Base-by-base conservation (phyloP, 495 filamentous ascomycete species). In the Neohortaea acidophila region DNA sequence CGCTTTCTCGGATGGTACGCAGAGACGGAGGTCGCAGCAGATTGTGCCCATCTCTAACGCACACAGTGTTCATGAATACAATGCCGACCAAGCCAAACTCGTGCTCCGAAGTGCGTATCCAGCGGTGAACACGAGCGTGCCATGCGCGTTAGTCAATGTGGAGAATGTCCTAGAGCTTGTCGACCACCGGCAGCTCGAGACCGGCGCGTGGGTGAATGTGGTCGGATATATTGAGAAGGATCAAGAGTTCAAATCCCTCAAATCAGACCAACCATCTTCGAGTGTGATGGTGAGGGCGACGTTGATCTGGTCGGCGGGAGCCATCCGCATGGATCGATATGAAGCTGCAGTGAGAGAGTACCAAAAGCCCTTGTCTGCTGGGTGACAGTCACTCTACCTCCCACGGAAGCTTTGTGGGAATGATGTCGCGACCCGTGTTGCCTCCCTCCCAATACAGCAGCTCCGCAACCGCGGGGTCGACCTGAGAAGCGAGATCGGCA, bases 1-100 rank as follows among this genome's bases (percentile, higher is more conserved):
- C 75, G 87, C 37, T 93, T 94, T 59, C 65, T 94, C 18, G 86
- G 84, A 58, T 94, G 87, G 85, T 89, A 67, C 63, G 74, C 57
- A 20, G 8, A 5, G 19, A 21, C 32, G 13, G 24, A 7, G 10
- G 6, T 34, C 32, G 4, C 7, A 8, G 6, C 13, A 15, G 3
- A 11, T 21, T 25, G 35, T 15, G 13, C 31, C 36, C 18, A 39
- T 37, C 21, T 15, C 26, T 38, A 17, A 20, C 38, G 22, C 15
- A 18, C 34, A 14, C 41, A 92, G 84, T 52, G 80, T 91, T 24
- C 65, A 62, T 31, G 61, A 63, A 27, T 94, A 97, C 58, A 64
- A 70, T 34, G 56, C 68, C 12, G 39, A 53, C 4, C 68, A 59
- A 9, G 84, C 70, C 15, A 61, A 62, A 13, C 55, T 94, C 24